Percentiles rank a stretch among this genome's conserved stretches.
Evolutionary conservation across 192 early-diverging fungal species (phyloP).

Genomic region (Umbelopsis sp.): DNA sequence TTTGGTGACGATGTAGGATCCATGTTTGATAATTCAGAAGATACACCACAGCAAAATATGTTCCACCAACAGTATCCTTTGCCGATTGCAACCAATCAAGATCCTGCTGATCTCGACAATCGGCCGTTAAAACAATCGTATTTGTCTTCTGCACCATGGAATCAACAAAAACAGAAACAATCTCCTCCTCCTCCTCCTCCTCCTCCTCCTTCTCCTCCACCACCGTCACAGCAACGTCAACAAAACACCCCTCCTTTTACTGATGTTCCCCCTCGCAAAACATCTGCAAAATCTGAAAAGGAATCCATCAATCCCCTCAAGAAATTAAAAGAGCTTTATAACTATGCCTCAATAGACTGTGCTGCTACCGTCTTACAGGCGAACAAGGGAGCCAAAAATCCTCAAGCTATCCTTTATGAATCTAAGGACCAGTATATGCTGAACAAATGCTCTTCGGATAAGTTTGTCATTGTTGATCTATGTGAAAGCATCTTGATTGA

Average conservation of each 20-base stretch:
- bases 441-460: constrained; percentile 80
- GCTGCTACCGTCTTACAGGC: constrained; percentile 84
- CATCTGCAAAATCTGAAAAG: neutral
- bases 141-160: neutral
- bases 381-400: constrained; percentile 83
- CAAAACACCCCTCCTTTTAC: neutral
- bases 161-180: neutral
- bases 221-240: neutral
- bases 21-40: constrained; percentile 31
- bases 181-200: neutral
- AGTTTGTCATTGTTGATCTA: constrained; percentile 91
- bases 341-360: constrained; percentile 94
- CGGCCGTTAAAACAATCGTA: neutral
- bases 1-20: constrained; percentile 39
- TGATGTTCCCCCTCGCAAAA: neutral
- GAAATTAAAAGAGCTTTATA: constrained; percentile 85
- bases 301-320: constrained; percentile 36
- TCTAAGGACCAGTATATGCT: constrained; percentile 97
- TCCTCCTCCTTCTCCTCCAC: neutral
- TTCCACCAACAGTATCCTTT: neutral
- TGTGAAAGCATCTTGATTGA: constrained; percentile 95
- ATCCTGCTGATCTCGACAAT: constrained; percentile 8
- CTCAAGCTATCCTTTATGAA: constrained; percentile 80
- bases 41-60: constrained; percentile 1
- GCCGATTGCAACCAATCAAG: constrained; percentile 12